A percentile compares a stretch with the other conserved stretches of the same genome.
Evolutionary conservation across 257 asterid species (phyloP).

Genomic region (Solanum etuberosum): DNA sequence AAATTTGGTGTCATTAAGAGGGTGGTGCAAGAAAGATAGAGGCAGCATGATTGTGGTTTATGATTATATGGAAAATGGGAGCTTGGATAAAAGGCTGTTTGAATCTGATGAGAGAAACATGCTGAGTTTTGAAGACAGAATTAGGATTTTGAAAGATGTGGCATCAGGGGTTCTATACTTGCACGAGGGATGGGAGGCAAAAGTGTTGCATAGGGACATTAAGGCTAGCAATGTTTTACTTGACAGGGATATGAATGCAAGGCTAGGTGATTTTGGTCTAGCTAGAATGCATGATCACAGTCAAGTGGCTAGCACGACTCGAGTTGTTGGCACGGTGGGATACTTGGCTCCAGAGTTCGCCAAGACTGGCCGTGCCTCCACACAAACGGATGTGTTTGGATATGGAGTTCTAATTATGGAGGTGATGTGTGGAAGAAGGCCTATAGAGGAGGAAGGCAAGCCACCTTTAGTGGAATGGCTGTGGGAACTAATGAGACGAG

Average conservation of each 20-base stretch:
- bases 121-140: constrained; percentile 34
- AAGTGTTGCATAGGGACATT: constrained; percentile 62
- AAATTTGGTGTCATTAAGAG: constrained; percentile 56
- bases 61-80: constrained; percentile 72
- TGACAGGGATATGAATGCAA: constrained; percentile 55
- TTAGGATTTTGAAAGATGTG: constrained; percentile 44
- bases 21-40: constrained; percentile 73
- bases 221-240: constrained; percentile 66
- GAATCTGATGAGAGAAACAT: constrained; percentile 23
- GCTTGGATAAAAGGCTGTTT: constrained; percentile 47
- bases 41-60: constrained; percentile 51
- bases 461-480: constrained; percentile 46
- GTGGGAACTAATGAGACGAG: constrained; percentile 35
- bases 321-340: constrained; percentile 66
- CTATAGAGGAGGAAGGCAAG: constrained; percentile 37
- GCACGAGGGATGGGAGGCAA: constrained; percentile 65
- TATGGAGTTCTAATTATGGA: constrained; percentile 48
- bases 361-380: constrained; percentile 47
- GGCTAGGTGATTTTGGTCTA: constrained; percentile 63
- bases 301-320: constrained; percentile 46
- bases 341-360: constrained; percentile 58
- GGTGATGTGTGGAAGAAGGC: constrained; percentile 54
- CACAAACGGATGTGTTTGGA: constrained; percentile 41
- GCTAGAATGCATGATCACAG: constrained; percentile 64
- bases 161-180: constrained; percentile 49